Evolutionary conservation across 805 yeast genomes (phyloP).

Genomic region (Metschnikowia reukaufii): DNA sequence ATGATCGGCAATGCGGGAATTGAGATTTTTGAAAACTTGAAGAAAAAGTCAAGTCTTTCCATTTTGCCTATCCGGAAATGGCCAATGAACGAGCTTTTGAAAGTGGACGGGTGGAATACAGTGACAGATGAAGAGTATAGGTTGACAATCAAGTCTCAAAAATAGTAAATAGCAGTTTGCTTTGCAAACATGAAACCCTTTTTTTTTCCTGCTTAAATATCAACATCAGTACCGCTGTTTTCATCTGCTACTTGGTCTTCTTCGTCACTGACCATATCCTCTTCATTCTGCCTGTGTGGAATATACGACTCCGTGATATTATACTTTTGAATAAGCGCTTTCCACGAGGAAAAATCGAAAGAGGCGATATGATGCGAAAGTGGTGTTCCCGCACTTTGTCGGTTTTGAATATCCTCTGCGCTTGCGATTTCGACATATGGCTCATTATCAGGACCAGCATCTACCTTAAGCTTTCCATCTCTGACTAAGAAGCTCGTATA

Average conservation of each 20-base stretch:
- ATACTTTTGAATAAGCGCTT: conserved; percentile 50
- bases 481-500: conserved; percentile 76
- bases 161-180: background rate
- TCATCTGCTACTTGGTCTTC: background rate
- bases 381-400: conserved; percentile 9
- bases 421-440: conserved; percentile 39
- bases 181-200: conserved; percentile 10
- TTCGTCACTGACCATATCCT: conserved; percentile 9
- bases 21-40: conserved; percentile 65
- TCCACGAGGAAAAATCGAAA: conserved; percentile 69
- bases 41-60: conserved; percentile 48
- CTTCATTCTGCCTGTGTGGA: conserved; percentile 36
- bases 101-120: conserved; percentile 52
- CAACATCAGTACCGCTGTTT: conserved; percentile 2
- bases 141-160: conserved; percentile 3
- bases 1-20: conserved; percentile 99
- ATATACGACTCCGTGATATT: conserved; percentile 57
- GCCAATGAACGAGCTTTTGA: conserved; percentile 62
- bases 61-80: conserved; percentile 75
- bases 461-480: conserved; percentile 63
- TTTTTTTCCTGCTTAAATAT: conserved; percentile 8
- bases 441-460: conserved; percentile 46
- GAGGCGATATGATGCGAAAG: conserved; percentile 66
- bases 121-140: conserved; percentile 14
- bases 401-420: conserved; percentile 19